A percentile compares a stretch with the other conserved stretches of the same genome.
Evolutionary conservation across 2,329 filamentous ascomycete species (phyloP).

Genomic region (Venturia oleaginea): DNA sequence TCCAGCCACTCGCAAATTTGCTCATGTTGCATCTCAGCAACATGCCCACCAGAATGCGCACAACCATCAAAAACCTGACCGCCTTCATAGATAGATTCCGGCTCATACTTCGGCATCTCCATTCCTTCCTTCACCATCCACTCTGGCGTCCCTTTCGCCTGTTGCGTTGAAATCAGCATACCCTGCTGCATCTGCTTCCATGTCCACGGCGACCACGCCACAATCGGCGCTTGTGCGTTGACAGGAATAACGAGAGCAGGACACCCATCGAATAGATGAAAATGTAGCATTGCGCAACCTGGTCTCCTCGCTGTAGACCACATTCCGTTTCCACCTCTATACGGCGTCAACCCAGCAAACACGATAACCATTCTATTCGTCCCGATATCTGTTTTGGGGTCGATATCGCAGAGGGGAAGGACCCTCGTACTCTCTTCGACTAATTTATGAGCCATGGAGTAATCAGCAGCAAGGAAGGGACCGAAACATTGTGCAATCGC

Average conservation of each 20-base stretch:
- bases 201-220: constrained; percentile 28
- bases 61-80: neutral
- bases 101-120: constrained; percentile 5
- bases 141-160: neutral
- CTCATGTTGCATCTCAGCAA: constrained; percentile 24
- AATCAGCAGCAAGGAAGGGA: constrained; percentile 23
- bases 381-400: neutral
- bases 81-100: neutral
- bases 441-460: neutral
- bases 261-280: constrained; percentile 29
- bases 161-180: neutral
- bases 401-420: constrained; percentile 11
- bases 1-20: constrained; percentile 30
- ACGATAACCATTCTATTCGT: constrained; percentile 27
- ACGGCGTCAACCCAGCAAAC: constrained; percentile 31
- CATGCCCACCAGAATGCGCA: constrained; percentile 15
- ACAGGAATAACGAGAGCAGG: constrained; percentile 30
- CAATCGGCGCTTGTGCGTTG: constrained; percentile 21
- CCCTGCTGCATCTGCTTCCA: constrained; percentile 22
- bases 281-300: constrained; percentile 28
- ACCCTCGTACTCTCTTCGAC: constrained; percentile 17
- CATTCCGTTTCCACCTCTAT: constrained; percentile 22
- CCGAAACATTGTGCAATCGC: constrained; percentile 30
- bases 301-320: constrained; percentile 30
- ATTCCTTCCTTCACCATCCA: constrained; percentile 14